Percentiles rank a stretch among this genome's conserved stretches.
Conservation (phyloP, 441 rosid genomes). For the Raphanus hybrid region DNA sequence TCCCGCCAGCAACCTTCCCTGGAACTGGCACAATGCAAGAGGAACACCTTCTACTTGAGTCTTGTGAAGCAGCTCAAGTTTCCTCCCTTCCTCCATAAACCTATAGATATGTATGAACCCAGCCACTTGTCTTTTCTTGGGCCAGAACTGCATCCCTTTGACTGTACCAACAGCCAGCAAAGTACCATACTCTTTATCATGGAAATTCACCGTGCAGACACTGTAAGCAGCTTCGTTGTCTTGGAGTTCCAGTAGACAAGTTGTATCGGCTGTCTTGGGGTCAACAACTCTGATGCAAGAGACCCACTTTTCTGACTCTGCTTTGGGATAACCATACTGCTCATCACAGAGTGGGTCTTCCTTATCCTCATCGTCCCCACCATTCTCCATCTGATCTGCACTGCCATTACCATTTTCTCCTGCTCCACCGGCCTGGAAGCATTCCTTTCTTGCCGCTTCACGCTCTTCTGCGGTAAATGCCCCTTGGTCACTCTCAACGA, state of each 20-base stretch:
- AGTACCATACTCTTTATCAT: slow-evolving; percentile 92
- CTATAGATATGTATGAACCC: slow-evolving; percentile 91
- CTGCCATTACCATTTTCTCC: slow-evolving; percentile 76
- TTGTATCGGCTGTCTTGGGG: slow-evolving; percentile 81
- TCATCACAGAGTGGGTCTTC: slow-evolving; percentile 92
- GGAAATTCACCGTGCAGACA: slow-evolving; percentile 88
- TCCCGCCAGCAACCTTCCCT: slow-evolving; percentile 92
- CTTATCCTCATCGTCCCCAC: slow-evolving; percentile 82
- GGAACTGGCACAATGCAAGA: slow-evolving; percentile 85
- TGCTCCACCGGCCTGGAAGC: slow-evolving; percentile 82
- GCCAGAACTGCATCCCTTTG: slow-evolving; percentile 91
- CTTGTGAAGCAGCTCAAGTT: slow-evolving; percentile 91
- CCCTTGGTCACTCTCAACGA: slow-evolving; percentile 96
- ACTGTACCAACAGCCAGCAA: slow-evolving; percentile 95
- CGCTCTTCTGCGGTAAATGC: slow-evolving; percentile 95
- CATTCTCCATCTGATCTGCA: slow-evolving; percentile 75
- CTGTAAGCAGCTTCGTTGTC: slow-evolving; percentile 98
- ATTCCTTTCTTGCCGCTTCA: slow-evolving; percentile 90
- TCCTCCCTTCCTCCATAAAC: slow-evolving; percentile 86
- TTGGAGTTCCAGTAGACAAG: slow-evolving; percentile 95
- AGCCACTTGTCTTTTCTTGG: slow-evolving; percentile 63
- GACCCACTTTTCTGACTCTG: slow-evolving; percentile 91
- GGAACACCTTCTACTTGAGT: slow-evolving; percentile 98
- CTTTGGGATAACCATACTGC: slow-evolving; percentile 97
- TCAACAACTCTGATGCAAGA: slow-evolving; percentile 98